Evolutionary conservation across 331 rosid genomes (phyloP), one percentile per base, ranked within the genome.

Genomic region (Pyrus hybrid): DNA sequence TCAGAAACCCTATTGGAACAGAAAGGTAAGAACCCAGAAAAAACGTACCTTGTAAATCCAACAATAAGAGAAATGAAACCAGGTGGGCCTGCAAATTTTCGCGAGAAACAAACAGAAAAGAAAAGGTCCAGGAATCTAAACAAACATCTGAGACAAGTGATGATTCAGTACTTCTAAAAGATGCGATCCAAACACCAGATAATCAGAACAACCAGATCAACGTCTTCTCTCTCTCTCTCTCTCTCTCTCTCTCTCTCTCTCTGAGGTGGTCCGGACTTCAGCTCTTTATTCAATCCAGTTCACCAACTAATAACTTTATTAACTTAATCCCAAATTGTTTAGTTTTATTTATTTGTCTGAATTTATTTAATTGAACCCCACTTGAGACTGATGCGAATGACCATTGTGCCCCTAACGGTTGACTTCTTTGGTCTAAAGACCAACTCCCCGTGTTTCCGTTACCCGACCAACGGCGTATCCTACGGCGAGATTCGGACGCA

Each of bases 241-340:
- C 1, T 9, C 28, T 26, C 63, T 63, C 8, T 13, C 23, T 56
- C 70, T 68, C 58, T 57, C 35, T 35, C 26, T 20, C 2, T 63
- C 29, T 20, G 21, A 4, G 72, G 65, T 80, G 75, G 49, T 85
- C 70, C 83, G 91, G 87, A 84, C 88, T 73, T 81, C 45, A 81
- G 63, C 88, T 80, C 80, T 68, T 71, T 76, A 82, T 87, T 83
- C 83, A 89, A 89, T 86, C 81, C 83, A 80, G 72, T 81, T 81
- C 71, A 78, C 60, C 71, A 74, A 66, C 74, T 8, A 62, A 71
- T 32, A 71, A 66, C 75, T 56, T 72, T 71, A 32, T 72, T 80
- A 45, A 75, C 72, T 77, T 69, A 79, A 83, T 33, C 66, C 30
- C 45, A 63, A 17, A 33, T 43, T 67, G 60, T 35, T 70, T 69